These are phyloP conservation scores for Oxyria digyna DNA, from an alignment of 148 eudicot genomes.

Conservation along the genomic window DNA sequence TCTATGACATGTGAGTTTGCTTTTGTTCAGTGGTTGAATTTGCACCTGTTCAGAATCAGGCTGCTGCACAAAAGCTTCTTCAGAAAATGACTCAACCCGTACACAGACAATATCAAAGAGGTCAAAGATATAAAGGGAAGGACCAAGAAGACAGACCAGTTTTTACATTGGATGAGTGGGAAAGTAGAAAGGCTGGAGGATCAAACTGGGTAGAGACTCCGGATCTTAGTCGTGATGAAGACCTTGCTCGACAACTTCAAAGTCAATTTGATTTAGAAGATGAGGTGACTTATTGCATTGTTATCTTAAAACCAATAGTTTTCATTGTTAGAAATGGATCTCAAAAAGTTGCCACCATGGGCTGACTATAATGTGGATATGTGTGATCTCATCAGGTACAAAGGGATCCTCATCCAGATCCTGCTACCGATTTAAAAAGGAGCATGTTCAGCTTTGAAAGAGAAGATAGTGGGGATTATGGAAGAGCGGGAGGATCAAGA, in stretches of 20 bases:
- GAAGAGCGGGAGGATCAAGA: conserved; percentile 35
- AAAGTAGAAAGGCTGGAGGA: conserved; percentile 55
- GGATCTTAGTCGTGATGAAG: conserved; percentile 52
- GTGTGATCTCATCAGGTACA: conserved; percentile 27
- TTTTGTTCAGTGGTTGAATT: conserved; percentile 52
- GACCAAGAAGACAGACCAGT: conserved; percentile 45
- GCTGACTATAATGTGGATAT: not conserved
- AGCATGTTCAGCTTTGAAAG: conserved; percentile 82
- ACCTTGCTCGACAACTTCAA: conserved; percentile 78
- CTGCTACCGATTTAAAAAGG: conserved; percentile 48
- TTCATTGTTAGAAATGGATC: too few species aligned
- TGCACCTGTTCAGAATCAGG: conserved; percentile 80
- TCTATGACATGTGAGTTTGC: not conserved
- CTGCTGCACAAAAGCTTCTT: conserved; percentile 80
- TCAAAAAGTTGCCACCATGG: not conserved
- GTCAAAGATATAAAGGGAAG: conserved; percentile 49
- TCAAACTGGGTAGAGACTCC: conserved; percentile 21
- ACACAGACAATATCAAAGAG: conserved; percentile 31
- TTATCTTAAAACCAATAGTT: not conserved
- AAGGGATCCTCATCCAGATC: conserved; percentile 22
- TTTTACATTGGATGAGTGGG: conserved; percentile 84
- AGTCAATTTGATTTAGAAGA: conserved; percentile 76
- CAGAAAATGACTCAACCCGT: conserved; percentile 60
- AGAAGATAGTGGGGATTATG: conserved; percentile 22
- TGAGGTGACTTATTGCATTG: conserved; percentile 30